Percentiles rank a stretch among this genome's conserved stretches.
Evolutionary conservation across 176 grass and related monocot genomes (phyloP).

Genomic region (Triticum urartu): DNA sequence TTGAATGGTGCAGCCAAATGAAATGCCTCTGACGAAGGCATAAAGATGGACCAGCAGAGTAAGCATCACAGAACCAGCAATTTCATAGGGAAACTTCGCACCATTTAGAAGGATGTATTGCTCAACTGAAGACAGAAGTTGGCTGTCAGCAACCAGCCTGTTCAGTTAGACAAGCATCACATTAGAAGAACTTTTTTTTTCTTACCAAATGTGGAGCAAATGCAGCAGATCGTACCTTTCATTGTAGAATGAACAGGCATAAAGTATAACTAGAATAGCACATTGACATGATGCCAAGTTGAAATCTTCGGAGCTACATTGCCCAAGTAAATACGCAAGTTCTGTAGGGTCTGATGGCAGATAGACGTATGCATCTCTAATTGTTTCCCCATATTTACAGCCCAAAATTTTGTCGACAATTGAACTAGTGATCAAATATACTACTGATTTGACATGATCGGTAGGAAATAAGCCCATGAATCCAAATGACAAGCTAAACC

Average conservation of each 20-base stretch:
- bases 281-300: conserved; percentile 78
- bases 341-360: conserved; percentile 83
- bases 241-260: conserved; percentile 73
- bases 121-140: conserved; percentile 90
- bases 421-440: conserved; percentile 71
- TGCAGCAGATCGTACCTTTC: conserved; percentile 58
- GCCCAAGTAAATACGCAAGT: conserved; percentile 75
- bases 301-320: conserved; percentile 64
- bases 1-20: conserved; percentile 33
- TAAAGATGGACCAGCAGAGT: conserved; percentile 84
- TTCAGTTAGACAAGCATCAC: conserved; percentile 31
- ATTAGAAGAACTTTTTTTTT: conserved; percentile 16
- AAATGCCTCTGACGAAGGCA: conserved; percentile 68
- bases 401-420: conserved; percentile 72
- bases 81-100: conserved; percentile 51
- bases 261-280: conserved; percentile 75
- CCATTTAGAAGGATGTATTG: conserved; percentile 89
- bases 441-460: conserved; percentile 67
- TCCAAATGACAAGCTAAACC: conserved; percentile 88
- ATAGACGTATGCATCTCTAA: conserved; percentile 71
- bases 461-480: conserved; percentile 83
- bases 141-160: conserved; percentile 65
- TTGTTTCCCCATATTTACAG: conserved; percentile 62
- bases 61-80: conserved; percentile 52
- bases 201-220: conserved; percentile 14